These are phyloP conservation scores for Silybum marianum DNA, from an alignment of 129 eudicot species.

Conservation along the genomic window DNA sequence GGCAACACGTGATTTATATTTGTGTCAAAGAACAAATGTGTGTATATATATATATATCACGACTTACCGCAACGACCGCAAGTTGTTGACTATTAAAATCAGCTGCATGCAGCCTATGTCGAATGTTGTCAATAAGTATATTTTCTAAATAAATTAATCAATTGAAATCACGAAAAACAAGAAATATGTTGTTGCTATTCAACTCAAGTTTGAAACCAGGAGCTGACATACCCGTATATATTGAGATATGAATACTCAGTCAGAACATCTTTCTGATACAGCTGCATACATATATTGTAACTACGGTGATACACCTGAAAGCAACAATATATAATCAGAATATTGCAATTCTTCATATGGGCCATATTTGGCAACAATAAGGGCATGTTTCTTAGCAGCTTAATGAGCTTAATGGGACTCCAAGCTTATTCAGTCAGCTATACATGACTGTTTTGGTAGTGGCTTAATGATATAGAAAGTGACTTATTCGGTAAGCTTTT, in stretches of 20 bases:
- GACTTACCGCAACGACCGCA: constrained; percentile 77
- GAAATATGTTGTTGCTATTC: background rate
- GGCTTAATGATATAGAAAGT: too few relatives aligned
- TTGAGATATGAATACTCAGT: constrained; percentile 72
- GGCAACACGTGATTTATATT: too few relatives aligned
- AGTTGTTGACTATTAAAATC: constrained; percentile 76
- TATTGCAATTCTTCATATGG: background rate
- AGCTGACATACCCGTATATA: constrained; percentile 63
- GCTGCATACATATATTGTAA: constrained; percentile 74
- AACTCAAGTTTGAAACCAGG: background rate
- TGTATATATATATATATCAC: too few relatives aligned
- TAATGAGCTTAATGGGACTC: too few relatives aligned
- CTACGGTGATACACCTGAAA: constrained; percentile 84
- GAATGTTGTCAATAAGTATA: background rate
- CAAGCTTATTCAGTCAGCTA: too few relatives aligned
- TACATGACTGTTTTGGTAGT: too few relatives aligned
- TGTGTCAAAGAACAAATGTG: background rate
- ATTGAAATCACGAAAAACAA: background rate
- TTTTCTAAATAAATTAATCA: background rate
- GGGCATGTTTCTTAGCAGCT: background rate
- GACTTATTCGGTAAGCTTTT: too few relatives aligned
- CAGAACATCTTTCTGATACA: constrained; percentile 77
- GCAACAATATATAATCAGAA: constrained; percentile 5
- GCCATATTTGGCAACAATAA: background rate
- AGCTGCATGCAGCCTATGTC: constrained; percentile 59